These are phyloP conservation scores for Camellia lanceoleosa DNA, from an alignment of 148 eudicot species.

Conservation along the genomic window DNA sequence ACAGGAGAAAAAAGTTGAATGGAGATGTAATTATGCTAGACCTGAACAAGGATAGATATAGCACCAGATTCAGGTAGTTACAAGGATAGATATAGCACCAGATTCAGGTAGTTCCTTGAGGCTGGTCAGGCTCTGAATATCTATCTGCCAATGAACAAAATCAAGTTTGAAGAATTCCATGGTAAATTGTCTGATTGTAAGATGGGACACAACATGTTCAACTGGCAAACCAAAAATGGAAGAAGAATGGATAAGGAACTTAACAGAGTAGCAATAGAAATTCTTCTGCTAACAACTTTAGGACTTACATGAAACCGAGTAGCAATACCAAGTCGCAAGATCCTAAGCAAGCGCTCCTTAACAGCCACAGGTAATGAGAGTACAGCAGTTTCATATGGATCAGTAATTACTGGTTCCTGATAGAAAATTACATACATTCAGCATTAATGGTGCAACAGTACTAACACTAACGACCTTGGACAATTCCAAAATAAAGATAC, in stretches of 20 bases:
- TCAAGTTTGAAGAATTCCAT: background rate
- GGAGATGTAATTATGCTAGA: conserved; percentile 16
- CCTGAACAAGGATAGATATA: conserved; percentile 79
- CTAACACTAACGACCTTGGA: background rate
- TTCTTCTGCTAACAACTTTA: conserved; percentile 1
- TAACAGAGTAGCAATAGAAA: background rate
- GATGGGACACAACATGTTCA: background rate
- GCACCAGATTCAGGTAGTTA: conserved; percentile 63
- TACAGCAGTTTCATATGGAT: conserved; percentile 73
- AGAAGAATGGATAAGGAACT: background rate
- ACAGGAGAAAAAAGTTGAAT: background rate
- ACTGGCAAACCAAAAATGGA: background rate
- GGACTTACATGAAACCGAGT: conserved; percentile 64
- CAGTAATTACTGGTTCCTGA: conserved; percentile 48
- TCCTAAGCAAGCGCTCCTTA: conserved; percentile 67
- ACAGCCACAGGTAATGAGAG: conserved; percentile 48
- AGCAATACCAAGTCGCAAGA: conserved; percentile 73
- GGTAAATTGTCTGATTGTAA: background rate
- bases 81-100: conserved; percentile 67
- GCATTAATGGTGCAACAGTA: conserved; percentile 2
- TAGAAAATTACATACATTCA: background rate
- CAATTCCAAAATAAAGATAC: background rate
- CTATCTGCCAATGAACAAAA: conserved; percentile 43
- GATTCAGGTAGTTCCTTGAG: conserved; percentile 64
- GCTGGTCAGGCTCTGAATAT: conserved; percentile 40